phyloP scores from a whole-genome alignment of 208 protist genomes.

The Trypanosoma mega region DNA sequence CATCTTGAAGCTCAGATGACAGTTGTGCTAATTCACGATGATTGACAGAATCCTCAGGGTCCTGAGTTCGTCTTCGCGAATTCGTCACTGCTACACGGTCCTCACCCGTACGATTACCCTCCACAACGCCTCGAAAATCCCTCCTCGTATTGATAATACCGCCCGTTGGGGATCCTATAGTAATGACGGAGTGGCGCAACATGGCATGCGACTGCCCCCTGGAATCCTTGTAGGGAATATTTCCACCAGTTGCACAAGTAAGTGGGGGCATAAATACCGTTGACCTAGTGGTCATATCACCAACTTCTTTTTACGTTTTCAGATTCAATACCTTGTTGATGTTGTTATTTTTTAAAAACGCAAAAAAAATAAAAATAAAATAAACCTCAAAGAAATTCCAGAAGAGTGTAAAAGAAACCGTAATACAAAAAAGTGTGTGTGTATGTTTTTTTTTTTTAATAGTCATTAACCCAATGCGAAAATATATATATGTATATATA shows the following conservation, averaged over 20 bases:
- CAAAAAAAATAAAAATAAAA: too few relatives aligned
- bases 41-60: not conserved
- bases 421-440: too few relatives aligned
- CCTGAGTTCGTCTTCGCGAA: constrained; percentile 19
- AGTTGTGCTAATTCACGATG: constrained; percentile 26
- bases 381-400: too few relatives aligned
- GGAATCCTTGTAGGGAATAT: not conserved
- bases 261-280: constrained; percentile 14
- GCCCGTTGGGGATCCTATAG: constrained; percentile 27
- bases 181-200: constrained; percentile 30
- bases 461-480: too few relatives aligned
- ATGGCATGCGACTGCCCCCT: not conserved
- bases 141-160: not conserved
- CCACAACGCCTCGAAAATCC: constrained; percentile 28
- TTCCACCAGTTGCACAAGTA: not conserved
- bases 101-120: constrained; percentile 72
- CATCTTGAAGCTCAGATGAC: constrained; percentile 19
- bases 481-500: too few relatives aligned
- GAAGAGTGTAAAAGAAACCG: too few relatives aligned
- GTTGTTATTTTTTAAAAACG: too few relatives aligned
- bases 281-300: not conserved
- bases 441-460: too few relatives aligned
- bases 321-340: too few relatives aligned
- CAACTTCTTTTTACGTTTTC: too few relatives aligned
- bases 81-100: constrained; percentile 34